Conservation (phyloP, 768 basidiomycete species). For the Tulasnella sp. region DNA sequence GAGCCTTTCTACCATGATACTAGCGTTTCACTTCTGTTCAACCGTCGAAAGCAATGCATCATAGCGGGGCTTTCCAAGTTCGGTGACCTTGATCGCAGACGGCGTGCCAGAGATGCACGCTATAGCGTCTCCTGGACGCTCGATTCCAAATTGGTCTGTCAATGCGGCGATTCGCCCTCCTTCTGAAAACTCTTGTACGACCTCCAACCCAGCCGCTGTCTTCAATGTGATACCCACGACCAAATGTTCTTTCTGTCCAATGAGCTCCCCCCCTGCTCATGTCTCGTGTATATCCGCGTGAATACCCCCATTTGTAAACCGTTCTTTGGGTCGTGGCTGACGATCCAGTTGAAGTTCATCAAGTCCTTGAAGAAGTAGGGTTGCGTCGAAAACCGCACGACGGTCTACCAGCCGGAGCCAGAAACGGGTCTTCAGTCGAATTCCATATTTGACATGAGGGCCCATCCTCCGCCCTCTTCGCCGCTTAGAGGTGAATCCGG, state of each 20-base stretch:
- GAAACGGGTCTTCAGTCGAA: not conserved
- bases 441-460: not conserved
- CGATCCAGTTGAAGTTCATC: not conserved
- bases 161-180: constrained; percentile 2
- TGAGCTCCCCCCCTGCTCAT: not conserved
- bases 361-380: not conserved
- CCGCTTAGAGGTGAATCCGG: not conserved
- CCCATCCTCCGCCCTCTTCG: not conserved
- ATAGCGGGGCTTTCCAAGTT: no score
- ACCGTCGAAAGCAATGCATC: no score
- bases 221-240: no score
- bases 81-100: no score
- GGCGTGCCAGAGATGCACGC: not conserved
- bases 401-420: not conserved
- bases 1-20: no score
- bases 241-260: not conserved
- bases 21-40: no score
- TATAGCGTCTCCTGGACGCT: not conserved
- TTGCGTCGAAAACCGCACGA: not conserved
- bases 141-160: constrained; percentile 5
- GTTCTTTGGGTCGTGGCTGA: not conserved
- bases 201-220: not conserved
- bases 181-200: not conserved
- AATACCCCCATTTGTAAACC: not conserved
- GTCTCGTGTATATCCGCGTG: not conserved